phyloP scores from a whole-genome alignment of 1,284 basidiomycete genomes.

The Irpex sp. region DNA sequence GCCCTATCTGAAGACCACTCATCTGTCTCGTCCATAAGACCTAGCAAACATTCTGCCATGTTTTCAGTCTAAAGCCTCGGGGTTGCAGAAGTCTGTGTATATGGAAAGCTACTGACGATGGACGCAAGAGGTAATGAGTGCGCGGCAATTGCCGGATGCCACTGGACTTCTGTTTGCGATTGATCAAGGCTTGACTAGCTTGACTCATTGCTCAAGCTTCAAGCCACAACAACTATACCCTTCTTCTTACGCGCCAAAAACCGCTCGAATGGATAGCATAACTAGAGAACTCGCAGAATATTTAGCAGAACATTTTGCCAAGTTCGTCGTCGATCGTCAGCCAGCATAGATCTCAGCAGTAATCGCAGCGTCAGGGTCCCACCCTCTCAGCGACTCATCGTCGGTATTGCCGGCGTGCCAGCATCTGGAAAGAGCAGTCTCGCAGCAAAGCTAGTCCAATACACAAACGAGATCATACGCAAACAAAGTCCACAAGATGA shows the following conservation, averaged over 20 bases:
- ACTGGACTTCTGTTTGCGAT: no score
- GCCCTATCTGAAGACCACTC: no score
- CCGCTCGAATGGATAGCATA: not conserved
- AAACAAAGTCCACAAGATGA: not conserved
- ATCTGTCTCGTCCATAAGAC: no score
- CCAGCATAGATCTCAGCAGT: not conserved
- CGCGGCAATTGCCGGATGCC: no score
- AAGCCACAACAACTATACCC: no score
- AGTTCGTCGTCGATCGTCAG: not conserved
- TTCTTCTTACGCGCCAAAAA: not conserved
- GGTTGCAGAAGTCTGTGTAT: no score
- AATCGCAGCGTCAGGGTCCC: constrained; percentile 36
- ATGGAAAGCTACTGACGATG: no score
- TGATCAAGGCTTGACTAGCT: no score
- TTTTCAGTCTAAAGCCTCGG: no score
- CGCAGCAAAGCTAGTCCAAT: constrained; percentile 48
- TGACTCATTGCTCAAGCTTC: no score
- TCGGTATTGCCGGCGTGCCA: constrained; percentile 78
- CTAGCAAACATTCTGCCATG: no score
- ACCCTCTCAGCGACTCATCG: constrained; percentile 53
- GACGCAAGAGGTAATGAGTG: no score
- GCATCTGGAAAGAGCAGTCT: constrained; percentile 84
- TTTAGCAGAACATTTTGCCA: not conserved
- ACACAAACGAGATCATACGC: not conserved
- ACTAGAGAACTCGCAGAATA: not conserved